phyloP scores from a whole-genome alignment of 192 early-diverging fungal species.

The Endogone sp. region DNA sequence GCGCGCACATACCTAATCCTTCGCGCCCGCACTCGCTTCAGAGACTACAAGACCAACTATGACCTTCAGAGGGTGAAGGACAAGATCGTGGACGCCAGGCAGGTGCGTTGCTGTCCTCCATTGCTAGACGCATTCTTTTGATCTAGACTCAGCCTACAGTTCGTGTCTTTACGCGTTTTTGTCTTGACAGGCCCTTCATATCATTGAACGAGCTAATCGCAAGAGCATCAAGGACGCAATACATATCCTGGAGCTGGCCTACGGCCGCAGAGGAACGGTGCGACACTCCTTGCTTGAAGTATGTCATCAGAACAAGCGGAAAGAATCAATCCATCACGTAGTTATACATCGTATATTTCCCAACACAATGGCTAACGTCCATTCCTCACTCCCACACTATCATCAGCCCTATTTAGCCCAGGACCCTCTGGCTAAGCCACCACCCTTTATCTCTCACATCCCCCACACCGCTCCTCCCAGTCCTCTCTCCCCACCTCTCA shows the following conservation, averaged over 20 bases:
- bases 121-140: neutral
- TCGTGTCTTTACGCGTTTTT: neutral
- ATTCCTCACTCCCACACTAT: no score
- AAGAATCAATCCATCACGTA: neutral
- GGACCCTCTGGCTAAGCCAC: neutral
- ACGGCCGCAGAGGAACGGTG: slow-evolving; percentile 27
- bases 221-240: slow-evolving; percentile 18
- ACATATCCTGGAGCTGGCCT: slow-evolving; percentile 17
- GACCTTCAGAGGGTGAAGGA: slow-evolving; percentile 14
- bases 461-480: slow-evolving; percentile 30
- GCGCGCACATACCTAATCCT: slow-evolving; percentile 23
- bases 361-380: neutral
- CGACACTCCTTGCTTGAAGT: slow-evolving; percentile 23
- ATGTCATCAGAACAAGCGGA: neutral
- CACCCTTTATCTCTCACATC: slow-evolving; percentile 22
- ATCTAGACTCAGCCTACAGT: neutral
- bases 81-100: slow-evolving; percentile 24
- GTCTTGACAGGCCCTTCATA: slow-evolving; percentile 21
- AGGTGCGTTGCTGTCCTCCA: slow-evolving; percentile 4
- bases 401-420: slow-evolving; percentile 8
- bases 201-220: slow-evolving; percentile 21
- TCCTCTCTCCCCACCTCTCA: slow-evolving; percentile 11
- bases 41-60: slow-evolving; percentile 16
- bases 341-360: neutral
- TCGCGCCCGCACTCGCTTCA: slow-evolving; percentile 13